A percentile compares a stretch with the other conserved stretches of the same genome.
Conservation (phyloP, 768 basidiomycete species). For the Leucocoprinus leucothites region DNA sequence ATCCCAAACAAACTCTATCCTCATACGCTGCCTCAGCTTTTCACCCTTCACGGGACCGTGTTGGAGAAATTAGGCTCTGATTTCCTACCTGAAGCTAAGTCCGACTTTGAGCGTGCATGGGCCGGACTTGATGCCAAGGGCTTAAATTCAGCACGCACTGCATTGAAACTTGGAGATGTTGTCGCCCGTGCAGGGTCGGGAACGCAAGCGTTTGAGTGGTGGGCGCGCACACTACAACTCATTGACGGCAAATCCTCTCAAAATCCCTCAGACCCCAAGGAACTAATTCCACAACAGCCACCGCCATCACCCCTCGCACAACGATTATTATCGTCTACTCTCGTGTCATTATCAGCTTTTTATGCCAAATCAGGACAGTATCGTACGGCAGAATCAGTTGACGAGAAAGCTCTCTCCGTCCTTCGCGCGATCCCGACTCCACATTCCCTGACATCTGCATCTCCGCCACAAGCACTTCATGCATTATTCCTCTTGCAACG, state of each 20-base stretch:
- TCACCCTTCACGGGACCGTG: conserved; percentile 49
- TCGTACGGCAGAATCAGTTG: conserved; percentile 48
- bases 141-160: conserved; percentile 48
- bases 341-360: conserved; percentile 71
- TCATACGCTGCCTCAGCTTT: conserved; percentile 51
- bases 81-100: conserved; percentile 50
- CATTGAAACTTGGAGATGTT: conserved; percentile 68
- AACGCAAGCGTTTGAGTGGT: conserved; percentile 63
- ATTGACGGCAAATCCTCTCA: conserved; percentile 26
- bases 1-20: conserved; percentile 38
- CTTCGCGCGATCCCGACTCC: conserved; percentile 53
- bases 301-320: conserved; percentile 64
- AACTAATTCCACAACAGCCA: conserved; percentile 29
- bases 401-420: conserved; percentile 53
- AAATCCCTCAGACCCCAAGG: conserved; percentile 6
- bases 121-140: conserved; percentile 35
- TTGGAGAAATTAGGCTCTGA: conserved; percentile 60
- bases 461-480: conserved; percentile 63
- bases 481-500: conserved; percentile 66
- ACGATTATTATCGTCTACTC: conserved; percentile 53
- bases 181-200: conserved; percentile 50
- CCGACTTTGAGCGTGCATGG: conserved; percentile 61
- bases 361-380: conserved; percentile 61
- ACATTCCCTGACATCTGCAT: conserved; percentile 35
- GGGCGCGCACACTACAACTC: conserved; percentile 55